A percentile compares a stretch with the other conserved stretches of the same genome.
Conservation (phyloP, 345 rosid species). For the Mallotus nudiflorus region DNA sequence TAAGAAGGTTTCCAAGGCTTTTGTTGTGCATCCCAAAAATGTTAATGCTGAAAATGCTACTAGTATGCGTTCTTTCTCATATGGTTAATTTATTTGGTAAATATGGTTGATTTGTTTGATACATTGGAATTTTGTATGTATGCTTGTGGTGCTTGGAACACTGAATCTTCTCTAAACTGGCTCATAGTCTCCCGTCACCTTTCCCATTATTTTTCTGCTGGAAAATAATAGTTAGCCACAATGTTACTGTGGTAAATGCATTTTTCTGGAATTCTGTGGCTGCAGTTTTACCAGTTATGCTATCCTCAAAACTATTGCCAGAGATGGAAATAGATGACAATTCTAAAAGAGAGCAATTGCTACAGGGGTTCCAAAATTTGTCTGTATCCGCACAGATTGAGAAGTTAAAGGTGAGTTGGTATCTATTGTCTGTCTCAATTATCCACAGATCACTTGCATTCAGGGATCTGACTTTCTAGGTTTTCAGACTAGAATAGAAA, state of each 20-base stretch:
- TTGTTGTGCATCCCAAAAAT: slow-evolving; percentile 85
- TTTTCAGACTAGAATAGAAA: slow-evolving; percentile 74
- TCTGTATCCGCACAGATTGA: slow-evolving; percentile 72
- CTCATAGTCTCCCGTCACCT: neutral
- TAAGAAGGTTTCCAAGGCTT: slow-evolving; percentile 76
- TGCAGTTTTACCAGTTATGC: slow-evolving; percentile 91
- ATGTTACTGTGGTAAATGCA: neutral
- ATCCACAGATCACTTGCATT: neutral
- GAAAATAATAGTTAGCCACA: neutral
- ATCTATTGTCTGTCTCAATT: slow-evolving; percentile 5
- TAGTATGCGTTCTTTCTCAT: slow-evolving; percentile 42
- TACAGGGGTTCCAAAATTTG: slow-evolving; percentile 78
- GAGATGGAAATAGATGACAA: slow-evolving; percentile 94
- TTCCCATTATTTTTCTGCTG: neutral
- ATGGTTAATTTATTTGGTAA: too few relatives aligned
- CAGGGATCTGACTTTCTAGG: slow-evolving; percentile 15
- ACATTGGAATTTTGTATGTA: too few relatives aligned
- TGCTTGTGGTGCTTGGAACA: neutral
- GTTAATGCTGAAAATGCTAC: slow-evolving; percentile 81
- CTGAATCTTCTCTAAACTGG: neutral
- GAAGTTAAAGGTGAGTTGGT: slow-evolving; percentile 59
- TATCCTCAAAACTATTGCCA: slow-evolving; percentile 84
- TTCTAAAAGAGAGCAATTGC: slow-evolving; percentile 80
- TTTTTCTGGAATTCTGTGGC: slow-evolving; percentile 16
- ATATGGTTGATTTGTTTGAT: too few relatives aligned